A percentile compares a stretch with the other conserved stretches of the same genome.
phyloP scores from a whole-genome alignment of 1,139 yeast species.

The Ashbya aceris region DNA sequence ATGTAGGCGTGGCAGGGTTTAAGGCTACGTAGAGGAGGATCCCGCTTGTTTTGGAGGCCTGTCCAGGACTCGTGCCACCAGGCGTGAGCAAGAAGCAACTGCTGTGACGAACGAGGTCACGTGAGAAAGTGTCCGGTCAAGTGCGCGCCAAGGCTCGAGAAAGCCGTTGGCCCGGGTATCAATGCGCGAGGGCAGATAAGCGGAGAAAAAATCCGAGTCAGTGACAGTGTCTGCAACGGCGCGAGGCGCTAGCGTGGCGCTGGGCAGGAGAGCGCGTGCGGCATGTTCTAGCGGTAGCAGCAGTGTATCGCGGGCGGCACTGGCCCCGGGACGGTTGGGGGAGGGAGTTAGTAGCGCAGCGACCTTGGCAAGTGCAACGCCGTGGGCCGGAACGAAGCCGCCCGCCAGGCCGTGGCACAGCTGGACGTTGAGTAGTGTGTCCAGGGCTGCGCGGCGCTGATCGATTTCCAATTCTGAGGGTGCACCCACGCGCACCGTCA shows the following conservation, averaged over 20 bases:
- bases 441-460: constrained; percentile 21
- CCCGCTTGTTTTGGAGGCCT: constrained; percentile 9
- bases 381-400: constrained; percentile 24
- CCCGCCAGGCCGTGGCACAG: constrained; percentile 21
- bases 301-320: no score
- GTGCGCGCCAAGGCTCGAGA: constrained; percentile 23
- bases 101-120: constrained; percentile 15
- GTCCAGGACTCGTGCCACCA: constrained; percentile 20
- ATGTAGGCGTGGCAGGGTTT: no score
- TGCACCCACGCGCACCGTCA: constrained; percentile 27
- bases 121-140: constrained; percentile 15
- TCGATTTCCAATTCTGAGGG: constrained; percentile 24
- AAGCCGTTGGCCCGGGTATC: constrained; percentile 11
- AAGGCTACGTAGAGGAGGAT: no score
- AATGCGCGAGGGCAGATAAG: constrained; percentile 10
- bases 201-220: constrained; percentile 4
- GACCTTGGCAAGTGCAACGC: constrained; percentile 20
- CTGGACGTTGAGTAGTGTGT: constrained; percentile 21
- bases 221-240: no score
- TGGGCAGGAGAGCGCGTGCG: no score
- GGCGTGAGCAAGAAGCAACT: constrained; percentile 17
- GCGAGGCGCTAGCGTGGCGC: no score
- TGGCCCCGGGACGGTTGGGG: no score
- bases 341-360: constrained; percentile 7
- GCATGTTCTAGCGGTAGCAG: neutral